Base-by-base conservation (phyloP, 768 basidiomycete species). In the Amanita muscaria region DNA sequence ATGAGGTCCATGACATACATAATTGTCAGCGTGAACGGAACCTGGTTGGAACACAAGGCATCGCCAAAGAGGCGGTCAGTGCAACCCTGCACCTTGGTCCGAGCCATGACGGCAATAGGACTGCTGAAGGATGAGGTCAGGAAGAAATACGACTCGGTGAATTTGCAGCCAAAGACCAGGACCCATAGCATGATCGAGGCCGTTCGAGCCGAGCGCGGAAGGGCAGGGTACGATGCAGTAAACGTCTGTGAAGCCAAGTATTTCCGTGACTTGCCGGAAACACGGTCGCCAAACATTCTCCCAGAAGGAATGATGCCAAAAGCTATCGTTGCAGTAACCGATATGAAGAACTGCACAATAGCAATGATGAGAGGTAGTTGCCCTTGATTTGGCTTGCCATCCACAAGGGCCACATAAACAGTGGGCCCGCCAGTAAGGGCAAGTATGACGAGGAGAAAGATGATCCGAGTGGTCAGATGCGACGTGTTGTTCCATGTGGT, bases 1-100 rank as follows among this genome's bases (percentile, higher is more conserved):
- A 89, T 73, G 52, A 99, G 67, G 60, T 99, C 96, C 96, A 99
- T 98, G 64, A 96, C 62, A 69, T 94, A 98, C 94, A 98, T 99
- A 74, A 97, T 92, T 31, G 93, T 72, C 49, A 99, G 77, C 0
- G 96, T 83, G 67, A 98, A 99, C 0, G 85, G 79, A 31, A 96
- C 87, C 48, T 99, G 96, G 57, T 96, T 91, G 29, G 78, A 72
- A 68, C 96, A 99, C 5, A 98, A 70, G 5, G 70, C 72, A 44
- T 60, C 69, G 12, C 92, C 92, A 57, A 98, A 86, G 49, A 81
- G 68, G 63, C 72, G 83, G 65, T 98, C 94, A 50, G 58, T 75
- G 65, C 96, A 99, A 36, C 80, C 80, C 59, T 92, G 89, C 1
- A 98, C 88, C 59, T 84, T 87, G 60, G 89, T 97, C 47, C 88